Evolutionary conservation across 1,284 basidiomycete species (phyloP).

Genomic region (Termitomyces sp.): DNA sequence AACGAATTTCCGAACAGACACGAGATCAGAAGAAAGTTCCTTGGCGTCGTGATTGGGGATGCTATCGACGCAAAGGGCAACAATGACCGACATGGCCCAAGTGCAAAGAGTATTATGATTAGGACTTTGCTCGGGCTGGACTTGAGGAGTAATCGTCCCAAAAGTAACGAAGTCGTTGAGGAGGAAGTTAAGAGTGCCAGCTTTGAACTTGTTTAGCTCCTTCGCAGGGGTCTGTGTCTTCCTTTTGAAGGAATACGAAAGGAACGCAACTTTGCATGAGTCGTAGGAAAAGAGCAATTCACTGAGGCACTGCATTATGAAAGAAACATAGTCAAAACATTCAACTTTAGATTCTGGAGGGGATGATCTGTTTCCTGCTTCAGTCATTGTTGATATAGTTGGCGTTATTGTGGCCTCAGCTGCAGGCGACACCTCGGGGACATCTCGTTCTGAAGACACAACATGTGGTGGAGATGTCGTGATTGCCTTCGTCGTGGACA

Average conservation of each 20-base stretch:
- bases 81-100: constrained; percentile 90
- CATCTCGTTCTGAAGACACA: constrained; percentile 11
- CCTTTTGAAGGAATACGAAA: constrained; percentile 75
- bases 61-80: constrained; percentile 88
- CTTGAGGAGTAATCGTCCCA: constrained; percentile 60
- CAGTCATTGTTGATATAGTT: constrained; percentile 4
- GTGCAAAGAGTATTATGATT: constrained; percentile 66
- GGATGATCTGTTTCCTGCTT: constrained; percentile 2
- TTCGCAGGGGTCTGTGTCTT: constrained; percentile 57
- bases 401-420: constrained; percentile 1
- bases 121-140: constrained; percentile 44
- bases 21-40: constrained; percentile 73
- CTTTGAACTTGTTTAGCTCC: constrained; percentile 55
- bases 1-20: constrained; percentile 85
- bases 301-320: constrained; percentile 88
- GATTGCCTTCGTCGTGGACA: constrained; percentile 50
- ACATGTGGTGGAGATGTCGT: constrained; percentile 23
- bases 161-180: constrained; percentile 76
- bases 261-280: constrained; percentile 83
- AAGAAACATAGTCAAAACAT: constrained; percentile 67
- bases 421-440: constrained; percentile 12
- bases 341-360: constrained; percentile 26
- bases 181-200: constrained; percentile 70
- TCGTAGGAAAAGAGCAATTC: constrained; percentile 94
- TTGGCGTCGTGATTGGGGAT: constrained; percentile 64